A percentile compares a stretch with the other conserved stretches of the same genome.
Conservation (phyloP, 306 rosid species). For the Cucumis cinereus region DNA sequence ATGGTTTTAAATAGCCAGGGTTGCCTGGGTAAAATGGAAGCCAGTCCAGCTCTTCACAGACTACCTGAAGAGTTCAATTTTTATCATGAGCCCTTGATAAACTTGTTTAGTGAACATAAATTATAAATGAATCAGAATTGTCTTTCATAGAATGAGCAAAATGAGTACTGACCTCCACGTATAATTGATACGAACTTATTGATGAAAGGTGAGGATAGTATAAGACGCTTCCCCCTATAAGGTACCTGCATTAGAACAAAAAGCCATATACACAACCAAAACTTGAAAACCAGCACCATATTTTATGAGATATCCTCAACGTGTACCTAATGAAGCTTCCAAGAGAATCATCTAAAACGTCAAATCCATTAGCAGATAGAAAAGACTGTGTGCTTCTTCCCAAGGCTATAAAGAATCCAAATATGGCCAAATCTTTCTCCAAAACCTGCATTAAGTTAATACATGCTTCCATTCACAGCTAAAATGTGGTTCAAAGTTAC, state of each 20-base stretch:
- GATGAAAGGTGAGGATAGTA: conserved; percentile 96
- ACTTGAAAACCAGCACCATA: conserved; percentile 15
- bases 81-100: conserved; percentile 13
- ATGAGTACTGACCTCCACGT: conserved; percentile 74
- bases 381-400: conserved; percentile 74
- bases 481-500: background rate
- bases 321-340: conserved; percentile 76
- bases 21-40: conserved; percentile 81
- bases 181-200: conserved; percentile 87
- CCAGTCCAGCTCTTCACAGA: conserved; percentile 99
- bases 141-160: background rate
- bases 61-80: conserved; percentile 50
- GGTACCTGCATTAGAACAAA: conserved; percentile 47
- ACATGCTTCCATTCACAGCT: conserved; percentile 17
- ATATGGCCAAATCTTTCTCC: conserved; percentile 93
- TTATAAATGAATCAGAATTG: conserved; percentile 14
- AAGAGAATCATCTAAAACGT: conserved; percentile 48
- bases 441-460: conserved; percentile 52
- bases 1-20: conserved; percentile 35
- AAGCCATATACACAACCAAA: conserved; percentile 16
- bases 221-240: conserved; percentile 89
- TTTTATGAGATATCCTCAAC: conserved; percentile 8
- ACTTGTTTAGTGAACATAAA: background rate
- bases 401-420: conserved; percentile 96
- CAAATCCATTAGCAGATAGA: conserved; percentile 68